These are phyloP conservation scores for Urochloa ruziziensis DNA, from an alignment of 176 grass and related monocot species.

Conservation along the genomic window DNA sequence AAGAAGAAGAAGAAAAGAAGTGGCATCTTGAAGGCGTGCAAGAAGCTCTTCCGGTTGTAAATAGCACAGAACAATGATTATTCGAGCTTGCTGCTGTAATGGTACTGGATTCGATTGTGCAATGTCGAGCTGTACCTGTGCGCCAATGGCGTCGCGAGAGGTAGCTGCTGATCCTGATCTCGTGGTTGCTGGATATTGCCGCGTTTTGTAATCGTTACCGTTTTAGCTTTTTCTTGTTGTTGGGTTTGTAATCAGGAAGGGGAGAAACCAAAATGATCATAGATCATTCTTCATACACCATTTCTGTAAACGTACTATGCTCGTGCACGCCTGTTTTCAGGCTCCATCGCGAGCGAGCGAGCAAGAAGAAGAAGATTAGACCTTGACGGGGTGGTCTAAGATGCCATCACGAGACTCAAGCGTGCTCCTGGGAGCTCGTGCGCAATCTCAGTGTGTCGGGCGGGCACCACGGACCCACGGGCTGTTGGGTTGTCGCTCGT, in stretches of 20 bases:
- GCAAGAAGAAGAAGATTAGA: not conserved
- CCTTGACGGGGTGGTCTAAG: not conserved
- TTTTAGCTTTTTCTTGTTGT: not conserved
- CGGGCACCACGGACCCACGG: not conserved
- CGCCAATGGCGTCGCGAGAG: not conserved
- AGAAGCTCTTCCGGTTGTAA: constrained; percentile 45
- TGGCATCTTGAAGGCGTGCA: constrained; percentile 45
- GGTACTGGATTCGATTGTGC: not conserved
- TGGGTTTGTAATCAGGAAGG: not conserved
- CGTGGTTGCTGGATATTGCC: not conserved
- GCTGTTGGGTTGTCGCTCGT: no score
- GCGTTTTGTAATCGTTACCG: not conserved
- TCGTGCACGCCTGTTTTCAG: not conserved
- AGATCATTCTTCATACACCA: not conserved
- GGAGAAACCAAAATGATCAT: not conserved
- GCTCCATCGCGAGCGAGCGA: not conserved
- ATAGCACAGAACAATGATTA: no score
- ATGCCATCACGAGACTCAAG: constrained; percentile 23
- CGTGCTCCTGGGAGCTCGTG: not conserved
- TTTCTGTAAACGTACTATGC: not conserved
- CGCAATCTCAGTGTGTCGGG: not conserved
- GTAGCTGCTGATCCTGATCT: not conserved
- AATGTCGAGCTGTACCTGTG: not conserved
- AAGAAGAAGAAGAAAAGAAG: constrained; percentile 31
- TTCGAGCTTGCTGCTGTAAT: not conserved